Evolutionary conservation across 2,329 filamentous ascomycete genomes (phyloP).

Genomic region (Fusarium papillatum): DNA sequence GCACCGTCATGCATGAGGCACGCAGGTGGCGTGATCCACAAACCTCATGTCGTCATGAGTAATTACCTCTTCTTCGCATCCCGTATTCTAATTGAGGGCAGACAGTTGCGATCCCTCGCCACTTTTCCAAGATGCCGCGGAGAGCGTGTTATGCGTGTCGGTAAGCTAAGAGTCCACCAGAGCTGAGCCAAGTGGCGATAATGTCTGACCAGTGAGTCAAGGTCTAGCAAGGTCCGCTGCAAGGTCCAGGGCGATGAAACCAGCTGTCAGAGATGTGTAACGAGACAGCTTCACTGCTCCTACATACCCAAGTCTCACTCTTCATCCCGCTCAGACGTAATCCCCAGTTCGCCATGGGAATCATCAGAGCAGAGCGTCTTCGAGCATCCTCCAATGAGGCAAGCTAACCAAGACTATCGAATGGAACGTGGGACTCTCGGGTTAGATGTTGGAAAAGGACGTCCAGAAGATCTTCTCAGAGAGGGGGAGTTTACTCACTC

Average conservation of each 20-base stretch:
- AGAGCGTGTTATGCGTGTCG: not conserved
- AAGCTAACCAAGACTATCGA: constrained; percentile 3
- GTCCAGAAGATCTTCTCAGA: constrained; percentile 14
- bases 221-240: not conserved
- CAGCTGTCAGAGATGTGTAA: not conserved
- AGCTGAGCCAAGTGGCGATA: not conserved
- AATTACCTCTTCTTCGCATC: not conserved
- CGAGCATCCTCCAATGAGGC: not conserved
- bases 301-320: not conserved
- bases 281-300: not conserved
- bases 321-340: not conserved
- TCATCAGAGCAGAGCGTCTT: not conserved
- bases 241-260: not conserved
- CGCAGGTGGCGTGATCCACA: not conserved
- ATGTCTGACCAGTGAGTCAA: not conserved
- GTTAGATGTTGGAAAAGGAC: constrained; percentile 14
- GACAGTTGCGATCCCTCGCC: not conserved
- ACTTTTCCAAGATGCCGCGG: not conserved
- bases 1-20: not conserved
- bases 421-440: constrained; percentile 7
- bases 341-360: not conserved
- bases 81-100: not conserved
- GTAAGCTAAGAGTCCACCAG: not conserved
- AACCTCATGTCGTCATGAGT: not conserved
- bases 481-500: constrained; percentile 22